Evolutionary conservation across 306 rosid species (phyloP), one percentile per base, ranked within the genome.

Genomic region (Erythrophleum fordii): DNA sequence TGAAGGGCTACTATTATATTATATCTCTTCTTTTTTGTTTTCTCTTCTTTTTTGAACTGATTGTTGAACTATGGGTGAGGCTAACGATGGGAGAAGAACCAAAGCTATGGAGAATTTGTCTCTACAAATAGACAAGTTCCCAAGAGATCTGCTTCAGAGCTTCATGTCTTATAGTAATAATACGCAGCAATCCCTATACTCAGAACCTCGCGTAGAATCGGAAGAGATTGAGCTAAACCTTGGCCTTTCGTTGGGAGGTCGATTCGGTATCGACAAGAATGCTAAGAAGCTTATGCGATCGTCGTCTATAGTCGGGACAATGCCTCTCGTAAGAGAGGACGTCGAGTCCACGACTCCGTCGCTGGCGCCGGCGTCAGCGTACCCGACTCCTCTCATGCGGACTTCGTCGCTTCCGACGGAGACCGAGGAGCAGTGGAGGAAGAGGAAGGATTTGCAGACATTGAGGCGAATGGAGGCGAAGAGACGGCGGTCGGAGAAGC

Each of bases 371-470:
- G 82, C 65, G 3, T 26, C 78, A 35, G 11, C 41, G 16, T 84
- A 78, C 73, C 77, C 89, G 29, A 44, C 77, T 1, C 12, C 73
- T 12, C 86, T 95, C 22, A 77, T 83, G 60, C 87, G 99, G 74
- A 61, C 97, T 0, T 88, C 99, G 0, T 96, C 97, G 10, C 93
- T 96, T 16, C 99, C 99, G n/a, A 56, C 90, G 35, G 97, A 93
- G 97, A 87, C 97, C 1, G 94, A 93, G 88, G 99, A 90, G 79
- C 91, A 89, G 87, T 96, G 98, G 99, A 76, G 98, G 89, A 90
- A 94, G 93, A 69, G 98, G 91, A 96, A 96, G 90, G 97, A 93
- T 74, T 29, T 96, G 75, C 99, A 96, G 86, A 90, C 91, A 2
- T 83, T 90, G 85, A 87, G 99, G 59, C 77, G 99, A 69, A 61